Conservation (phyloP, 192 early-diverging fungal species). For the Funneliformis mosseae region DNA sequence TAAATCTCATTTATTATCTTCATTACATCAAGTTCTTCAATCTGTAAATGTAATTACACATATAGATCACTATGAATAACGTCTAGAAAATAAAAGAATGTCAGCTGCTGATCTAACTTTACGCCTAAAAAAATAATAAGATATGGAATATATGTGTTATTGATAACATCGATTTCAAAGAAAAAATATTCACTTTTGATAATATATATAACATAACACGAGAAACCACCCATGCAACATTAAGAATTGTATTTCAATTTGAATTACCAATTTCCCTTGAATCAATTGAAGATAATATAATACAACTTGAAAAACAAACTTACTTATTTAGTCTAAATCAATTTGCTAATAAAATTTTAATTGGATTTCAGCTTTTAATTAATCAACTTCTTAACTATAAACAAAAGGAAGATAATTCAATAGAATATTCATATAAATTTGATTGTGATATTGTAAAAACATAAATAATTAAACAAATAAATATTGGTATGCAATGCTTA, state of each 20-base stretch:
- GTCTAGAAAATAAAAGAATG: slow-evolving; percentile 4
- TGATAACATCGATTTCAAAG: slow-evolving; percentile 22
- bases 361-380: too few species aligned
- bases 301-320: not conserved
- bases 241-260: slow-evolving; percentile 3
- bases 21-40: not conserved
- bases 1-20: slow-evolving; percentile 1
- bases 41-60: not conserved
- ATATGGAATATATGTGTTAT: slow-evolving; percentile 20
- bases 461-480: not conserved
- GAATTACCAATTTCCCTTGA: not conserved
- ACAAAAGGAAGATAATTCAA: not conserved
- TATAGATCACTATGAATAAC: not conserved
- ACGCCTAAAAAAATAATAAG: not conserved
- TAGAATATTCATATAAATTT: not conserved
- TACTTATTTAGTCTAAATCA: not conserved
- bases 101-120: not conserved
- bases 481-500: not conserved
- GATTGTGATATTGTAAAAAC: not conserved
- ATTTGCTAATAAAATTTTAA: not conserved
- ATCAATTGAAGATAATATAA: not conserved
- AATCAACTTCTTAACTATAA: too few species aligned
- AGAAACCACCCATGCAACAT: not conserved
- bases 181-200: not conserved
- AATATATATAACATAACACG: slow-evolving; percentile 15